Evolutionary conservation across 495 filamentous ascomycete genomes (phyloP), one percentile per base, ranked within the genome.

Genomic region (Aspergillus indologenus): DNA sequence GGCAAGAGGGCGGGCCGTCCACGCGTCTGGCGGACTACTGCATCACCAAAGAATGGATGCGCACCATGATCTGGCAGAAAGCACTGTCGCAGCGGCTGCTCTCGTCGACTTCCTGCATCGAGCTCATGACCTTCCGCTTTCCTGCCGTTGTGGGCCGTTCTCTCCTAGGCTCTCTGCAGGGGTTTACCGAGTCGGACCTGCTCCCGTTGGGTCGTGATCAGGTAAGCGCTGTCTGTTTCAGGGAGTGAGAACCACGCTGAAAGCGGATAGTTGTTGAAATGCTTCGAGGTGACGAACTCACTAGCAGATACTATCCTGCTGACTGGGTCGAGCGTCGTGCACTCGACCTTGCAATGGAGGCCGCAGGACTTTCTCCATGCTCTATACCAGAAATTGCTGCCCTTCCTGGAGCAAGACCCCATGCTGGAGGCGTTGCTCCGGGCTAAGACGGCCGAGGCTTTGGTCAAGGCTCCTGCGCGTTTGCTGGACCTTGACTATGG

Each of bases 51-150:
- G 67, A 89, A 63, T 94, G 90, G 90, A 82, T 92, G 51, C 83
- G 88, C 60, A 88, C 85, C 5, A 87, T 87, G 68, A 81, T 88
- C 2, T 92, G 90, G 90, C 88, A 91, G 61, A 68, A 91, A n/a
- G 78, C 78, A 12, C 68, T 79, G 17, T 69, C 76, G 15, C 74
- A 79, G 44, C 77, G 79, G 0, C 74, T 77, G 40, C 71, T 86
- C 11, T 85, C 83, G 3, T 82, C 81, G 3, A 65, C 71, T 3
- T 78, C 81, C 1, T 61, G 69, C 26, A 81, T 87, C 54, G 73
- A 75, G 19, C 79, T 82, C n/a, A 81, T 91, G 80, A 86, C 81
- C 0, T 87, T 92, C 65, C 79, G 79, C 34, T 90, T 85, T 60
- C 88, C 88, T 1, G 81, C 89, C 22, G 83, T 87, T 55, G 84